A percentile compares a stretch with the other conserved stretches of the same genome.
Conservation (phyloP, 768 basidiomycete genomes). For the Daedalea quercina region DNA sequence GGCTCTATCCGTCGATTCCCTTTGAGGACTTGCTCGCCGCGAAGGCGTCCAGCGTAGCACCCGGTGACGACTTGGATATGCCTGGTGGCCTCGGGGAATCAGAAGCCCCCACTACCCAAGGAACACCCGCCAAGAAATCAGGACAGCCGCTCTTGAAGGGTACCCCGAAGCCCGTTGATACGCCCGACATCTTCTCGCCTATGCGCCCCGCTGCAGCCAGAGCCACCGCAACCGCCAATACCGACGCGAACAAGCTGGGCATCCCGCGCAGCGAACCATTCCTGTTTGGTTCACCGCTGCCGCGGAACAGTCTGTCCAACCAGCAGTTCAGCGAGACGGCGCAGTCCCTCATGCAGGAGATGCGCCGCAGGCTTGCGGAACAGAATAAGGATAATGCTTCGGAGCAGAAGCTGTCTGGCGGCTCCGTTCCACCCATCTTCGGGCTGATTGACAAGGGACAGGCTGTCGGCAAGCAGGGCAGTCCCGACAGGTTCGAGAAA, state of each 20-base stretch:
- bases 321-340: slow-evolving; percentile 62
- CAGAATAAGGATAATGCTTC: neutral
- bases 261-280: slow-evolving; percentile 43
- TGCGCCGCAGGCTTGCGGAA: slow-evolving; percentile 64
- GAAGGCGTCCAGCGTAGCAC: slow-evolving; percentile 11
- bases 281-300: slow-evolving; percentile 72
- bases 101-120: slow-evolving; percentile 7
- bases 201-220: slow-evolving; percentile 16
- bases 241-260: neutral
- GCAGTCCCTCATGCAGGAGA: slow-evolving; percentile 70
- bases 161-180: slow-evolving; percentile 25
- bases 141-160: slow-evolving; percentile 21
- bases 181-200: slow-evolving; percentile 37
- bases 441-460: slow-evolving; percentile 1
- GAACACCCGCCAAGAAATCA: slow-evolving; percentile 19
- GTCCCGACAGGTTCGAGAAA: slow-evolving; percentile 41
- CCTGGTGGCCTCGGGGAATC: slow-evolving; percentile 26
- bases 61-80: slow-evolving; percentile 26
- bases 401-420: neutral
- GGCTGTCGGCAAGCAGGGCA: neutral
- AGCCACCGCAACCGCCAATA: neutral
- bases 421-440: neutral
- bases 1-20: slow-evolving; percentile 35
- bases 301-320: slow-evolving; percentile 56
- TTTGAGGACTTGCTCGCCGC: slow-evolving; percentile 22